Percentiles rank a stretch among this genome's conserved stretches.
phyloP scores from a whole-genome alignment of 805 yeast genomes.

The Cyberlindnera sargentensis region DNA sequence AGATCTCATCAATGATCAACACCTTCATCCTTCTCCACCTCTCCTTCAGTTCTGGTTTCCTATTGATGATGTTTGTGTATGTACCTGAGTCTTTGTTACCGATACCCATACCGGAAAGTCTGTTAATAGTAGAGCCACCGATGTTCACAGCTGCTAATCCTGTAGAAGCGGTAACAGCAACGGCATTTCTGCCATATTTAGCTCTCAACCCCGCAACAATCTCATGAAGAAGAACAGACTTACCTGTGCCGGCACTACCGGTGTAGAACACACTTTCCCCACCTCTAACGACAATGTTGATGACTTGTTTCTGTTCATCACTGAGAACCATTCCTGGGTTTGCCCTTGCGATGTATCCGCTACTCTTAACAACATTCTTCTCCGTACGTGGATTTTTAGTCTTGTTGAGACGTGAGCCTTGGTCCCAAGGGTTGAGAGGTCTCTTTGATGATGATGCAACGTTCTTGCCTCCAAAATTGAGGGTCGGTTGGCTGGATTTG shows the following conservation, averaged over 20 bases:
- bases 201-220: conserved; percentile 48
- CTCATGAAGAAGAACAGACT: conserved; percentile 59
- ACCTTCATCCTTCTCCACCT: conserved; percentile 68
- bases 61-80: conserved; percentile 33
- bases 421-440: conserved; percentile 10
- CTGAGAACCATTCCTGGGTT: conserved; percentile 19
- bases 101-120: conserved; percentile 81
- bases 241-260: conserved; percentile 88
- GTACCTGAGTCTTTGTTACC: conserved; percentile 43
- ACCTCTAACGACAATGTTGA: conserved; percentile 44
- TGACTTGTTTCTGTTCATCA: conserved; percentile 45
- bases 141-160: conserved; percentile 94
- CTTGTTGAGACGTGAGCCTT: conserved; percentile 1
- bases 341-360: conserved; percentile 6
- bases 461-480: conserved; percentile 4
- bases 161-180: conserved; percentile 92
- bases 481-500: conserved; percentile 3
- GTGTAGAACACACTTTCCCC: conserved; percentile 61
- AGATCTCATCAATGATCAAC: conserved; percentile 83
- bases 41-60: conserved; percentile 33
- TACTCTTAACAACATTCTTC: neutral
- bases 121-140: conserved; percentile 84
- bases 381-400: conserved; percentile 11
- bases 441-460: conserved; percentile 4
- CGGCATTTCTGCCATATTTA: conserved; percentile 36